Evolutionary conservation across 306 rosid species (phyloP).

Genomic region (Hippophae rhamnoides): DNA sequence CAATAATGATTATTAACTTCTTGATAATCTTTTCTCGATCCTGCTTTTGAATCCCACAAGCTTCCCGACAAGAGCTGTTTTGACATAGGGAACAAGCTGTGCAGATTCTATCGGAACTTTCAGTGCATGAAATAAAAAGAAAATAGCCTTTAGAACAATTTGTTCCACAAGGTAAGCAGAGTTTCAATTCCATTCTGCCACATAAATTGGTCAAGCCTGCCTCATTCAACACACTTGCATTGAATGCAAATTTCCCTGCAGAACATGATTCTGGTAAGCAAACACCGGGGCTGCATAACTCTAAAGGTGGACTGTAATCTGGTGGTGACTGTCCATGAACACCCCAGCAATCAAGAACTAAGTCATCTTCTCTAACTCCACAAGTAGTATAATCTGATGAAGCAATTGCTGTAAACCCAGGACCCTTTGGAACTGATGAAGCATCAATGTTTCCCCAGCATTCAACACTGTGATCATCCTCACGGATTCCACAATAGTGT

Average conservation of each 20-base stretch:
- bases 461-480: conserved; percentile 49
- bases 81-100: conserved; percentile 80
- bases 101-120: conserved; percentile 49
- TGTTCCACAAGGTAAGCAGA: conserved; percentile 70
- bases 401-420: conserved; percentile 60
- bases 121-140: conserved; percentile 55
- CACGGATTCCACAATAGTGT: conserved; percentile 57
- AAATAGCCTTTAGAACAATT: conserved; percentile 61
- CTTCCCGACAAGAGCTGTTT: conserved; percentile 57
- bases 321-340: conserved; percentile 31
- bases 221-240: conserved; percentile 49
- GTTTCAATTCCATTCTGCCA: conserved; percentile 39
- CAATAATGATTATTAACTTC: conserved; percentile 33
- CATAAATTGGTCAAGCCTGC: conserved; percentile 54
- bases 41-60: conserved; percentile 25
- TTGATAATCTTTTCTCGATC: conserved; percentile 11
- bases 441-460: conserved; percentile 68
- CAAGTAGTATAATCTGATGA: conserved; percentile 63
- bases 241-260: conserved; percentile 45
- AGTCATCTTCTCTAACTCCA: conserved; percentile 65
- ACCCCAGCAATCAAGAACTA: conserved; percentile 68
- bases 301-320: conserved; percentile 56
- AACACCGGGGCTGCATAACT: conserved; percentile 66
- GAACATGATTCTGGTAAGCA: conserved; percentile 39
- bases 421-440: conserved; percentile 39